Evolutionary conservation across 257 asterid genomes (phyloP).

Genomic region (Orobanche coerulescens): DNA sequence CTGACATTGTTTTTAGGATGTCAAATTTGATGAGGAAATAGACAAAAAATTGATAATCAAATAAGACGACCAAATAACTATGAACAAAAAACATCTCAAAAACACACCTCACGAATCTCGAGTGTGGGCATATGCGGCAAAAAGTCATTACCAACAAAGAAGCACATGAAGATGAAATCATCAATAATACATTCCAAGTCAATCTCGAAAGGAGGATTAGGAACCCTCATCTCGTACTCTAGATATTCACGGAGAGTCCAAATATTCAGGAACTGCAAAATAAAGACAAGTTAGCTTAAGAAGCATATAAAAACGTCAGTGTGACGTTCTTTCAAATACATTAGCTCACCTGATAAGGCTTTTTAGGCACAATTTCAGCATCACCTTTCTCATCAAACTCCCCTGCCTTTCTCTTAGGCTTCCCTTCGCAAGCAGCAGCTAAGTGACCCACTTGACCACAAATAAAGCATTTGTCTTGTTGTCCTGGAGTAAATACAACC

Average conservation of each 20-base stretch:
- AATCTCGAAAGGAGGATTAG: slow-evolving; percentile 68
- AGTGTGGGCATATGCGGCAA: slow-evolving; percentile 99
- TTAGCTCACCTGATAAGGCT: slow-evolving; percentile 74
- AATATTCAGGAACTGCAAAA: slow-evolving; percentile 77
- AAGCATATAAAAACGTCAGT: slow-evolving; percentile 5
- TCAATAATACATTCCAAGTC: slow-evolving; percentile 82
- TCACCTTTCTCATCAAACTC: slow-evolving; percentile 94
- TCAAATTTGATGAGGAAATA: not conserved
- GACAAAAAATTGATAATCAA: not conserved
- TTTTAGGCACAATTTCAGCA: slow-evolving; percentile 64
- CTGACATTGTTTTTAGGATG: not conserved
- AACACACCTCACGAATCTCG: slow-evolving; percentile 95
- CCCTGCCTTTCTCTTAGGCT: slow-evolving; percentile 93
- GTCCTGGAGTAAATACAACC: slow-evolving; percentile 95
- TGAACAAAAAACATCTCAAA: not conserved
- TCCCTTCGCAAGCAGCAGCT: slow-evolving; percentile 88
- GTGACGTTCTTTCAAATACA: slow-evolving; percentile 3
- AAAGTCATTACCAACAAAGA: slow-evolving; percentile 96
- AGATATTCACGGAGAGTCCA: slow-evolving; percentile 97
- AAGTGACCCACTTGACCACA: slow-evolving; percentile 98
- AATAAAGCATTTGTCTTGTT: slow-evolving; percentile 89
- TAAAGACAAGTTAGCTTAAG: slow-evolving; percentile 16
- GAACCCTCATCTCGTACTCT: slow-evolving; percentile 87
- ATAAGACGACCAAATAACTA: slow-evolving; percentile 15
- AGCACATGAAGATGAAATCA: slow-evolving; percentile 92